Evolutionary conservation across 805 yeast genomes (phyloP).

Genomic region (Cyberlindnera mississippiensis): DNA sequence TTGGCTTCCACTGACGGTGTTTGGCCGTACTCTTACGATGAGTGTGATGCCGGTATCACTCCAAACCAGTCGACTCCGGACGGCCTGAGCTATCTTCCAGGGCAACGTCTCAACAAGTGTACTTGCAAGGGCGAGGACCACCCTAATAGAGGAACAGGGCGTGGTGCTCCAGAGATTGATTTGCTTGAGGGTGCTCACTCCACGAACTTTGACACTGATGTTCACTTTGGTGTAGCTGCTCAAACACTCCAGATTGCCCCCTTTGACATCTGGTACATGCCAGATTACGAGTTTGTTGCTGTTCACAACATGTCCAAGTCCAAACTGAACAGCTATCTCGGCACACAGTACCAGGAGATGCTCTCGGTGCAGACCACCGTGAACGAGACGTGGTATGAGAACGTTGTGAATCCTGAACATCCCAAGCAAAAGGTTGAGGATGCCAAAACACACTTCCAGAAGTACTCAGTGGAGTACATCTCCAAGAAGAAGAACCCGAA

Average conservation of each 20-base stretch:
- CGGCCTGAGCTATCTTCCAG: slow-evolving; percentile 43
- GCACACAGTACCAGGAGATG: slow-evolving; percentile 50
- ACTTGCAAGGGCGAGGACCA: slow-evolving; percentile 43
- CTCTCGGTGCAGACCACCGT: slow-evolving; percentile 43
- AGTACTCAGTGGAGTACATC: slow-evolving; percentile 40
- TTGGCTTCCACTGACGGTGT: slow-evolving; percentile 45
- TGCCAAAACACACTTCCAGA: slow-evolving; percentile 32
- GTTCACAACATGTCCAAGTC: slow-evolving; percentile 39
- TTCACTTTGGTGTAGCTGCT: slow-evolving; percentile 40
- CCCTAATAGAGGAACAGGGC: slow-evolving; percentile 44
- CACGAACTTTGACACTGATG: slow-evolving; percentile 24
- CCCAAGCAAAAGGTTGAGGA: slow-evolving; percentile 2
- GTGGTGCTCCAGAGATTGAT: slow-evolving; percentile 52
- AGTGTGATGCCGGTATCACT: slow-evolving; percentile 49
- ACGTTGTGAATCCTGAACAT: slow-evolving; percentile 26
- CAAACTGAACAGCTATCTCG: slow-evolving; percentile 42
- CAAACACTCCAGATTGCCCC: slow-evolving; percentile 52
- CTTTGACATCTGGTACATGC: slow-evolving; percentile 47
- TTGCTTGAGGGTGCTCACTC: slow-evolving; percentile 43
- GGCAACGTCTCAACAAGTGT: slow-evolving; percentile 42
- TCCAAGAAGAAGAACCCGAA: slow-evolving; percentile 30
- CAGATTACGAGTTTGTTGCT: slow-evolving; percentile 45
- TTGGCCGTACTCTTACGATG: slow-evolving; percentile 47
- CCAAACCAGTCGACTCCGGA: slow-evolving; percentile 46
- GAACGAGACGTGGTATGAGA: slow-evolving; percentile 43